These are phyloP conservation scores for Polygonum aviculare DNA, from an alignment of 148 eudicot species.

Conservation along the genomic window DNA sequence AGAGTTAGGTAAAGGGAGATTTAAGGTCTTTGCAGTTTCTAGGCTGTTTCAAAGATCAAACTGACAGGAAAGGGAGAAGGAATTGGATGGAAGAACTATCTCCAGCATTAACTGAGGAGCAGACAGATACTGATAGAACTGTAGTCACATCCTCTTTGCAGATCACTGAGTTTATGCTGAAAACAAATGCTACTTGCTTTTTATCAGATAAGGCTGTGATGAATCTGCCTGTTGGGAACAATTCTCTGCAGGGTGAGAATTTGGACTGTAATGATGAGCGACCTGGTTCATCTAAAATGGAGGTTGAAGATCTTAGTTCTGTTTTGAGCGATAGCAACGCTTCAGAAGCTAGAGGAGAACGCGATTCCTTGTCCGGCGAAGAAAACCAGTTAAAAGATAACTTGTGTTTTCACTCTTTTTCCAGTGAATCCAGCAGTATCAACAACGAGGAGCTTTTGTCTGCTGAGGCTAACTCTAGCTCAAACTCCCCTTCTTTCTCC, in stretches of 20 bases:
- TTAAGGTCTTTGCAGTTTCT: conserved; percentile 5
- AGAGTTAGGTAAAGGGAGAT: background rate
- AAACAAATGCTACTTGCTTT: conserved; percentile 9
- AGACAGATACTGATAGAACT: background rate
- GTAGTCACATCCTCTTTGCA: conserved; percentile 7
- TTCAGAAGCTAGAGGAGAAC: conserved; percentile 1
- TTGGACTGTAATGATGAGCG: conserved; percentile 7
- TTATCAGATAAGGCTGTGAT: conserved; percentile 6
- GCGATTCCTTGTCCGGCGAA: conserved; percentile 1
- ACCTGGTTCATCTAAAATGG: conserved; percentile 5
- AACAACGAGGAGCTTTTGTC: conserved; percentile 27
- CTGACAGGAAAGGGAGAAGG: background rate
- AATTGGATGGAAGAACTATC: conserved; percentile 9
- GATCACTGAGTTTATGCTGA: conserved; percentile 12
- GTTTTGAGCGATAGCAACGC: conserved; percentile 9
- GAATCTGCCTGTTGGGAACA: background rate
- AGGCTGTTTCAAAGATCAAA: background rate
- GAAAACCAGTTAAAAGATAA: background rate
- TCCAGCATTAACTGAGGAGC: conserved; percentile 7
- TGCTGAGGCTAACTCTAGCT: conserved; percentile 16
- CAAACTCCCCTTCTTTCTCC: conserved; percentile 36
- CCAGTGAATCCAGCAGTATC: conserved; percentile 18
- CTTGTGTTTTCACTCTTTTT: background rate
- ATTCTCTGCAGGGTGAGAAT: background rate
- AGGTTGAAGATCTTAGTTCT: conserved; percentile 9